A percentile compares a stretch with the other conserved stretches of the same genome.
Conservation (phyloP, 2,329 filamentous ascomycete genomes). For the Cercospora brassicicola region DNA sequence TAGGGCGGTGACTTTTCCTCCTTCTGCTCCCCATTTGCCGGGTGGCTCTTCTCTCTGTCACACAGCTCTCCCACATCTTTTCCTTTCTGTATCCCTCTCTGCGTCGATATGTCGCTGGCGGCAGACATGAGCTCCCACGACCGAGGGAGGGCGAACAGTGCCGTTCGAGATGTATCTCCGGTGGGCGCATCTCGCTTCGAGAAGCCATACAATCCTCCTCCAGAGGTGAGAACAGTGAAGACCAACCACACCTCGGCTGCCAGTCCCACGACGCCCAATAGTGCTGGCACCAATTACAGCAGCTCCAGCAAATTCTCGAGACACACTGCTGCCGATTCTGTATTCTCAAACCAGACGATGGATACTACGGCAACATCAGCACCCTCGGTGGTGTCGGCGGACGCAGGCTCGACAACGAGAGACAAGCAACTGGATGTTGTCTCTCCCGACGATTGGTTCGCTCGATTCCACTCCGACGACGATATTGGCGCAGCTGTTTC, state of each 20-base stretch:
- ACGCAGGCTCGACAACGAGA: background rate
- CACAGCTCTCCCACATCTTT: background rate
- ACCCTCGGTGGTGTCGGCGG: constrained; percentile 8
- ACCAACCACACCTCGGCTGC: constrained; percentile 17
- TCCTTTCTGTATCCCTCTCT: background rate
- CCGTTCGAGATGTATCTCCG: constrained; percentile 30
- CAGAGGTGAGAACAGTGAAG: constrained; percentile 5
- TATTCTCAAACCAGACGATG: constrained; percentile 22
- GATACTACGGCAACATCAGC: constrained; percentile 25
- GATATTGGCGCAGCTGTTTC: constrained; percentile 31
- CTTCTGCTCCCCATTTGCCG: background rate
- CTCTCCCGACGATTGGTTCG: constrained; percentile 39
- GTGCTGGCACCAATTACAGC: constrained; percentile 19
- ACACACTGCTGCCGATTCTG: constrained; percentile 17
- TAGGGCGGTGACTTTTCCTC: background rate
- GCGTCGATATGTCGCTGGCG: background rate
- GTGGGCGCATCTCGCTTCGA: constrained; percentile 38
- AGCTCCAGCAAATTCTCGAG: constrained; percentile 19
- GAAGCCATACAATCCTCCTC: constrained; percentile 28
- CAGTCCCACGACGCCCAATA: constrained; percentile 23
- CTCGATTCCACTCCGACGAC: constrained; percentile 36
- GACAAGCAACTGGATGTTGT: constrained; percentile 3
- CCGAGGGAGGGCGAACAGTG: background rate
- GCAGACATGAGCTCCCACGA: background rate
- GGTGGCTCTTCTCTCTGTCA: background rate